Conservation (phyloP, 192 early-diverging fungal species). For the Mortierella hygrophila region DNA sequence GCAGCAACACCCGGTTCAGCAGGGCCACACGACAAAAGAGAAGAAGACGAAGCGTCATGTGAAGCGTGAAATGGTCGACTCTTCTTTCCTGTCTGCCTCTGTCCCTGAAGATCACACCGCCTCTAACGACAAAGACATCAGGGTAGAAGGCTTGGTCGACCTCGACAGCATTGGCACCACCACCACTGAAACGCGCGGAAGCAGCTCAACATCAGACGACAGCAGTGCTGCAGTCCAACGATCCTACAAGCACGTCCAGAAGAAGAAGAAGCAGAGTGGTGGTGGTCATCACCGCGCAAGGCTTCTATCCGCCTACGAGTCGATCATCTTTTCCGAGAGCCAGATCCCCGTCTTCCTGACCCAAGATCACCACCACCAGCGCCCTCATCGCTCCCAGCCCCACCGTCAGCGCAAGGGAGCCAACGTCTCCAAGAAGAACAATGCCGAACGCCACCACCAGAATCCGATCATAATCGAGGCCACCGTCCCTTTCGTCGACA, state of each 20-base stretch:
- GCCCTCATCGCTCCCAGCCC: background rate
- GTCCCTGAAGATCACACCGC: background rate
- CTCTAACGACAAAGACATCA: background rate
- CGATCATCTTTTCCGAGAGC: conserved; percentile 39
- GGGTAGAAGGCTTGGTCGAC: background rate
- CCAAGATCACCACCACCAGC: conserved; percentile 17
- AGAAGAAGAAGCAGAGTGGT: background rate
- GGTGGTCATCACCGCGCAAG: background rate
- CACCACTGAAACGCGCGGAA: background rate
- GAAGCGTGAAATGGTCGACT: conserved; percentile 3
- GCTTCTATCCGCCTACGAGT: conserved; percentile 32
- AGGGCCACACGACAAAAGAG: background rate
- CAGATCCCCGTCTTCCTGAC: conserved; percentile 43
- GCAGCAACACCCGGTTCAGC: background rate
- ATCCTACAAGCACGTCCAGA: background rate
- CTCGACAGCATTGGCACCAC: background rate
- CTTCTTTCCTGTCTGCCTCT: background rate
- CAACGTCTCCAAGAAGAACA: background rate
- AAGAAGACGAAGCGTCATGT: background rate
- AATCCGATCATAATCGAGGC: background rate
- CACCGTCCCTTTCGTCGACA: too few relatives aligned
- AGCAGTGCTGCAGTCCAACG: background rate
- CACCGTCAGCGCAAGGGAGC: background rate
- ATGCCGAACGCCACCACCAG: background rate
- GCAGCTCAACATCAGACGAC: background rate